These are phyloP conservation scores for Pseudocercospora ulei DNA, from an alignment of 2,329 filamentous ascomycete genomes.

Conservation along the genomic window DNA sequence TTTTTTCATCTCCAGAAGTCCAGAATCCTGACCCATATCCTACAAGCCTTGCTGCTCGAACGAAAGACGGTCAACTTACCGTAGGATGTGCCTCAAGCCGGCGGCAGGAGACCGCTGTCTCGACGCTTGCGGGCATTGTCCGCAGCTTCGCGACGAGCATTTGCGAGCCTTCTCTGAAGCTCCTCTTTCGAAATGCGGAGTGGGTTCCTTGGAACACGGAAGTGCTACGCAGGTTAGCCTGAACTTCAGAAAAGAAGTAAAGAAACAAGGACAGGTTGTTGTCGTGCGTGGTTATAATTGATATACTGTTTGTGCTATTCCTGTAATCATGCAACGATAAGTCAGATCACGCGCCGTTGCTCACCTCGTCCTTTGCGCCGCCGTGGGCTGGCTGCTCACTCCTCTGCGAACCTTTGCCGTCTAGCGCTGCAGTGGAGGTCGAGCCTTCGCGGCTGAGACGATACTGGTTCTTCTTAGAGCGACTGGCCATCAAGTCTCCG, in stretches of 20 bases:
- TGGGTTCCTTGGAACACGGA: slow-evolving; percentile 4
- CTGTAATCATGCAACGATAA: background rate
- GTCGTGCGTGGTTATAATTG: slow-evolving; percentile 8
- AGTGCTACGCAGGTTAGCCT: slow-evolving; percentile 8
- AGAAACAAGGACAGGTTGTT: background rate
- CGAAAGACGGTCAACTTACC: slow-evolving; percentile 2
- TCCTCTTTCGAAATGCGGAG: slow-evolving; percentile 16
- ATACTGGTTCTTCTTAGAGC: slow-evolving; percentile 14
- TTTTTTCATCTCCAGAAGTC: too few relatives aligned
- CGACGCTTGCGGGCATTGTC: slow-evolving; percentile 1
- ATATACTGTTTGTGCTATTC: slow-evolving; percentile 8
- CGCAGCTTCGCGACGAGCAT: slow-evolving; percentile 11
- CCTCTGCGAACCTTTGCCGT: slow-evolving; percentile 7
- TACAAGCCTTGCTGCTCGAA: background rate
- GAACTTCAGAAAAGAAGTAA: background rate
- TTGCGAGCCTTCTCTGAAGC: slow-evolving; percentile 10
- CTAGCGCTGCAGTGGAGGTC: slow-evolving; percentile 10
- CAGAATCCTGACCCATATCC: too few relatives aligned
- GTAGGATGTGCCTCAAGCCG: background rate
- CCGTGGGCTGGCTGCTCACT: slow-evolving; percentile 9
- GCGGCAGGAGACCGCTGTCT: slow-evolving; percentile 1
- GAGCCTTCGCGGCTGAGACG: slow-evolving; percentile 21
- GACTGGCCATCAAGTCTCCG: slow-evolving; percentile 21
- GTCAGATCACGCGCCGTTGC: slow-evolving; percentile 11
- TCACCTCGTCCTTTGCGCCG: slow-evolving; percentile 13